Evolutionary conservation across 2,329 filamentous ascomycete genomes (phyloP).

Genomic region (Colletotrichum sp.): DNA sequence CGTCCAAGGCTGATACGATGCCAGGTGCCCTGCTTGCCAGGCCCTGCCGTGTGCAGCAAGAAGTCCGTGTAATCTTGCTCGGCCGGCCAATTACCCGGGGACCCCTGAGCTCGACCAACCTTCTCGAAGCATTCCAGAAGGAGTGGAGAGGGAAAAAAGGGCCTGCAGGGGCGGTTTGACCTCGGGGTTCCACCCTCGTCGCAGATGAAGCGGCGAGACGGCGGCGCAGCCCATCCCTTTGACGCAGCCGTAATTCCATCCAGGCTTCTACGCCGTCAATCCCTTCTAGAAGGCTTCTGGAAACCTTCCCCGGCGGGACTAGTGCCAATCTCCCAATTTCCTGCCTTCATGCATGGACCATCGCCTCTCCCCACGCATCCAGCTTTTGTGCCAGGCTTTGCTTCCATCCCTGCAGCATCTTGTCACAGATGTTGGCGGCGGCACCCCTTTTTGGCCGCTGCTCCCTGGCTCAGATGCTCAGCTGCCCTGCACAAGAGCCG

Average conservation of each 20-base stretch:
- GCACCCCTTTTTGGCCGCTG: constrained; percentile 1
- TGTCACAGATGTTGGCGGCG: constrained; percentile 18
- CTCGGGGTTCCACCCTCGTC: constrained; percentile 14
- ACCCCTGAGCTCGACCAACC: constrained; percentile 1
- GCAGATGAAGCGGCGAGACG: constrained; percentile 18
- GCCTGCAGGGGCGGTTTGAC: constrained; percentile 6
- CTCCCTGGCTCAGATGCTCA: constrained; percentile 4
- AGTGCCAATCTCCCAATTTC: constrained; percentile 30
- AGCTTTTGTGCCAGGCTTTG: constrained; percentile 22
- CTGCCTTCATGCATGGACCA: constrained; percentile 28
- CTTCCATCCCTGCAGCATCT: constrained; percentile 2
- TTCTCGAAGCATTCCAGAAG: constrained; percentile 22
- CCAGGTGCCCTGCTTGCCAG: neutral
- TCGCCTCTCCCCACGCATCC: constrained; percentile 27
- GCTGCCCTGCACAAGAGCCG: neutral
- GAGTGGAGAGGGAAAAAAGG: neutral
- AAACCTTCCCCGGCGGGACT: constrained; percentile 36
- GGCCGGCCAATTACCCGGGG: constrained; percentile 2
- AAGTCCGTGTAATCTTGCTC: constrained; percentile 20
- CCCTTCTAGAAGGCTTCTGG: constrained; percentile 35
- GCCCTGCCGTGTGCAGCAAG: constrained; percentile 8
- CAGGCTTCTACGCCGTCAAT: constrained; percentile 4
- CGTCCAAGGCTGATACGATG: constrained; percentile 19
- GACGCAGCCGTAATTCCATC: constrained; percentile 10
- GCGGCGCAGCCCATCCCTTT: constrained; percentile 15